Evolutionary conservation across 441 rosid species (phyloP), one percentile per base, ranked within the genome.

Genomic region (Populus tomentosa): DNA sequence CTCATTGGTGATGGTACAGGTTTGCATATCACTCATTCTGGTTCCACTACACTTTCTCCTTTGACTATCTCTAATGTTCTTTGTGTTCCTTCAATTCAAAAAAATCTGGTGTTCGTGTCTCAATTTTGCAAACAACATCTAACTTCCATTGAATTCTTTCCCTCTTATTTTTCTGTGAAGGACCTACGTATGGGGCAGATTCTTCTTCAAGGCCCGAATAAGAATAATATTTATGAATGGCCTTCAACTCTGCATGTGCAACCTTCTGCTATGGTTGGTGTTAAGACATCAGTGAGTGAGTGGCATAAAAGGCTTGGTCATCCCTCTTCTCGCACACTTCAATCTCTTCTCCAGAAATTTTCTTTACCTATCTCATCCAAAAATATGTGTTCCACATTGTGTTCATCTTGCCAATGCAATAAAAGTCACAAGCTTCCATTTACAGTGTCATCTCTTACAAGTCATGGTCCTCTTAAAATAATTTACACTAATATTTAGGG

Each of bases 131-230:
- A 24, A 24, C 24, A 24, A 24, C 24, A 24, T 24, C 24, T 24
- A 24, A 24, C 66, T 14, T 74, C n/a, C 1, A 61, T 79, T 67
- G 75, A 74, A 32, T 75, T 74, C 21, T 50, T 42, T 14, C 56
- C 13, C 7, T 26, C 56, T n/a, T 2, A 1, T 61, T 69, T 75
- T 63, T n/a, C 0, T 75, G 46, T 63, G 16, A 75, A 64, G 59
- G 59, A 75, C 70, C 72, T 75, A 3, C 0, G 0, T 21, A 74
- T 2, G 0, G 18, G 20, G 23, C 24, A 24, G 24, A 24, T 24
- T 24, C 24, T 24, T 24, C 24, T 24, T 24, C 24, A 24, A 24
- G 24, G 24, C 24, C 24, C 24, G 24, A 24, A 24, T 24, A 24
- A 24, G 24, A 24, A 24, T 24, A 1, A 24, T 24, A 24, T 24